phyloP scores from a whole-genome alignment of 176 grass and related monocot species.

The Oryza punctata region DNA sequence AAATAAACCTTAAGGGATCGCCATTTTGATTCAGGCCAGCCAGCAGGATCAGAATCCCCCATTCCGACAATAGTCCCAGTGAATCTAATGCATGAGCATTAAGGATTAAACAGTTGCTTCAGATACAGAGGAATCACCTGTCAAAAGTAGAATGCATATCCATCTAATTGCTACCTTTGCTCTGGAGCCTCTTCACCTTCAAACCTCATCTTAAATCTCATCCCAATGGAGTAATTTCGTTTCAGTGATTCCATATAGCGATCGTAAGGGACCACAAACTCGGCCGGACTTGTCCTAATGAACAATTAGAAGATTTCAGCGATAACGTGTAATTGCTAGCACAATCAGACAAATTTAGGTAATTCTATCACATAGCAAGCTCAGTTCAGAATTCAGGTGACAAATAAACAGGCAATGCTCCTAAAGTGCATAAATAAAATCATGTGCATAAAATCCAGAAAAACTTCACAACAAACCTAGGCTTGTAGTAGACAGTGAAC shows the following conservation, averaged over 20 bases:
- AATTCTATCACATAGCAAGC: not conserved
- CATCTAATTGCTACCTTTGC: slow-evolving; percentile 57
- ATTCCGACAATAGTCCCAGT: slow-evolving; percentile 90
- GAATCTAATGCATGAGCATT: slow-evolving; percentile 52
- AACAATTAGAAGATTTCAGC: slow-evolving; percentile 32
- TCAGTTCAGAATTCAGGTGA: not conserved
- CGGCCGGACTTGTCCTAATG: slow-evolving; percentile 81
- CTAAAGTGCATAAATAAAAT: not conserved
- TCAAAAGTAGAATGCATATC: slow-evolving; percentile 32
- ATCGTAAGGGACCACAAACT: slow-evolving; percentile 85
- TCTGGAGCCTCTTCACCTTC: slow-evolving; percentile 98
- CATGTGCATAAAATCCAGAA: not conserved
- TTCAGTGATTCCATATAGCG: slow-evolving; percentile 76
- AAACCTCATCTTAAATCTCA: slow-evolving; percentile 99
- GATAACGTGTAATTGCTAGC: not conserved
- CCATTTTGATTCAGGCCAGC: slow-evolving; percentile 91
- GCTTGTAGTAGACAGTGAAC: slow-evolving; percentile 98
- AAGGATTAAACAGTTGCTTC: not conserved
- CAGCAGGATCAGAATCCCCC: slow-evolving; percentile 61
- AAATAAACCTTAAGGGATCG: slow-evolving; percentile 75
- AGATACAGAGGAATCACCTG: not conserved
- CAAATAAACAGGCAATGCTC: slow-evolving; percentile 1
- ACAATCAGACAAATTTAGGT: not conserved
- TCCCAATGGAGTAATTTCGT: slow-evolving; percentile 79
- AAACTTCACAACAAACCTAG: slow-evolving; percentile 55